These are phyloP conservation scores for Zalerion maritima DNA, from an alignment of 495 filamentous ascomycete species.

Conservation along the genomic window DNA sequence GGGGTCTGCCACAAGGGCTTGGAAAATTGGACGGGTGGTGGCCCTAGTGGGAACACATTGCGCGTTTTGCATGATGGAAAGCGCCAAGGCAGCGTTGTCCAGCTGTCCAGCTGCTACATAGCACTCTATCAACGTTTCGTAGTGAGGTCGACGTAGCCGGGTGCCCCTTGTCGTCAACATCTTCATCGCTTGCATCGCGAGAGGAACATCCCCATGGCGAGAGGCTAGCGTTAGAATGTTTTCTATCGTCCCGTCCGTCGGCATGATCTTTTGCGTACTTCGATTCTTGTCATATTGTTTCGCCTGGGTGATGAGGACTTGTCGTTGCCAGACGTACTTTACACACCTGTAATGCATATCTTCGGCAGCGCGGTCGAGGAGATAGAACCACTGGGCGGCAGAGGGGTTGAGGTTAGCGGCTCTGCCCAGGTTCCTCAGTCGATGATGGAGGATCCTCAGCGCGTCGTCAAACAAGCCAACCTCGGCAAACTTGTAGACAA, in stretches of 20 bases:
- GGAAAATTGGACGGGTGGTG: conserved; percentile 44
- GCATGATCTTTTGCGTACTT: conserved; percentile 44
- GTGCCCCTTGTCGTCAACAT: conserved; percentile 37
- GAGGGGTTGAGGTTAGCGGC: conserved; percentile 26
- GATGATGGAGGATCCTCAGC: conserved; percentile 44
- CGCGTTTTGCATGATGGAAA: conserved; percentile 53
- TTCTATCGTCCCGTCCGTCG: conserved; percentile 46
- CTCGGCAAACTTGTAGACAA: conserved; percentile 55
- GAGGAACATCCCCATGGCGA: conserved; percentile 42
- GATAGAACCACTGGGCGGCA: conserved; percentile 54
- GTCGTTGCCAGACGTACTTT: conserved; percentile 41
- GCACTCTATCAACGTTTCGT: conserved; percentile 57
- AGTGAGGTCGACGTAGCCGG: conserved; percentile 47
- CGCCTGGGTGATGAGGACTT: conserved; percentile 49
- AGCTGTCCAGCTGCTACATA: conserved; percentile 45
- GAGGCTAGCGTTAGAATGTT: conserved; percentile 57
- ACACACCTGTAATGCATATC: conserved; percentile 22
- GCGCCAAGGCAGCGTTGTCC: conserved; percentile 38
- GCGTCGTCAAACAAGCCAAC: conserved; percentile 64
- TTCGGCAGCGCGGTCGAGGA: conserved; percentile 54
- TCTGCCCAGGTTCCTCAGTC: conserved; percentile 28
- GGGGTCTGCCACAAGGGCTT: too few species aligned
- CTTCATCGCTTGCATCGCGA: conserved; percentile 54
- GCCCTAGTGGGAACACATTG: conserved; percentile 34
- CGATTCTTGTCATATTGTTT: too few species aligned